Evolutionary conservation across 176 grass and related monocot species (phyloP).

Genomic region (Otatea glauca): DNA sequence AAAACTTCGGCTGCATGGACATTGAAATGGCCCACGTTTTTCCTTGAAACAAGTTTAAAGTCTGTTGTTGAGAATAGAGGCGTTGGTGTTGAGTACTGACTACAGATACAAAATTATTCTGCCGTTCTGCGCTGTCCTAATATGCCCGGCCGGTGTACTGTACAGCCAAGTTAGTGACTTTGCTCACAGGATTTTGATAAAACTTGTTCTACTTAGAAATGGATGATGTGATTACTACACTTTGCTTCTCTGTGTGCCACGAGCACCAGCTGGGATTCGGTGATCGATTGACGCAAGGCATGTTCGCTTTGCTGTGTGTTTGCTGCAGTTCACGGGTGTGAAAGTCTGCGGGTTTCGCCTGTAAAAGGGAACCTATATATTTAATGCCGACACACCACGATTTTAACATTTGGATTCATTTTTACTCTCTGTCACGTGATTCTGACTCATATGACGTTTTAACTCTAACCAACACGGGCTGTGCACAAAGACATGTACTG

Average conservation of each 20-base stretch:
- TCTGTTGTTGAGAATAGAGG: not conserved
- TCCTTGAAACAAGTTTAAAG: slow-evolving; percentile 1
- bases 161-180: not conserved
- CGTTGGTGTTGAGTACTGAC: not conserved
- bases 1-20: not conserved
- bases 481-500: not conserved
- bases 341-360: not conserved
- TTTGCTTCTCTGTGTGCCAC: not conserved
- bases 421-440: not conserved
- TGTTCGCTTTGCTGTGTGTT: not conserved
- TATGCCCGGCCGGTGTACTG: not conserved
- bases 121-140: not conserved
- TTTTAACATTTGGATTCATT: not conserved
- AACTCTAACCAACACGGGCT: not conserved
- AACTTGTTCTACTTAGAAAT: slow-evolving; percentile 4
- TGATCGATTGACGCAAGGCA: not conserved
- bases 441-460: not conserved
- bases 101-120: no score
- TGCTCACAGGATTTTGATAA: not conserved
- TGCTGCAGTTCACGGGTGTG: not conserved
- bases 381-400: not conserved
- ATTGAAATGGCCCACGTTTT: not conserved
- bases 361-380: not conserved
- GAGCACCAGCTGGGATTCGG: not conserved
- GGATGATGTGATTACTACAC: not conserved